Conservation (phyloP, 2,329 filamentous ascomycete species). For the Xylaria sp. region DNA sequence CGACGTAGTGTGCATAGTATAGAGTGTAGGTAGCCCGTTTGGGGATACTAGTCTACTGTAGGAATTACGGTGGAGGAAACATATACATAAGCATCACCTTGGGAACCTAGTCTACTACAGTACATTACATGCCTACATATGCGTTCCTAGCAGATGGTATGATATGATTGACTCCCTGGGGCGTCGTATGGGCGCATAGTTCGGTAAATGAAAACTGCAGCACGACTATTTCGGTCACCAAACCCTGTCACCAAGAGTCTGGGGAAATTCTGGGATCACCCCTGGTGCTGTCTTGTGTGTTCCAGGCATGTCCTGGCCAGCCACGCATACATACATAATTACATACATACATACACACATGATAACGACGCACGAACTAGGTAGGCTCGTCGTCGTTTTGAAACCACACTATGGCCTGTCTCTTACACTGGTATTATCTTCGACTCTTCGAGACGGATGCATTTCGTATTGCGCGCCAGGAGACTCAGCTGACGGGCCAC, state of each 20-base stretch:
- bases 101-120: not conserved
- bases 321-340: not conserved
- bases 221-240: slow-evolving; percentile 26
- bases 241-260: slow-evolving; percentile 31
- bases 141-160: not conserved
- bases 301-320: not conserved
- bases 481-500: not conserved
- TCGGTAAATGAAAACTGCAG: slow-evolving; percentile 22
- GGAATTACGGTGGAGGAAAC: slow-evolving; percentile 18
- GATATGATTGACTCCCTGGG: slow-evolving; percentile 12
- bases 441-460: slow-evolving; percentile 6
- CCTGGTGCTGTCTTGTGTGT: slow-evolving; percentile 13
- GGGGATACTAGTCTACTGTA: slow-evolving; percentile 2
- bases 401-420: slow-evolving; percentile 13
- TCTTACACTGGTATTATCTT: not conserved
- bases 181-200: slow-evolving; percentile 21
- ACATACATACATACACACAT: not conserved
- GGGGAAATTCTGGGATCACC: slow-evolving; percentile 36
- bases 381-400: slow-evolving; percentile 12
- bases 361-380: slow-evolving; percentile 22
- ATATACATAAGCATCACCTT: slow-evolving; percentile 15
- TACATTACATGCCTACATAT: not conserved
- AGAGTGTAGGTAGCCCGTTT: not conserved
- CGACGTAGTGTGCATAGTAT: not conserved
- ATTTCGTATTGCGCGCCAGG: slow-evolving; percentile 1